Evolutionary conservation across 176 grass and related monocot genomes (phyloP).

Genomic region (Avena insularis): DNA sequence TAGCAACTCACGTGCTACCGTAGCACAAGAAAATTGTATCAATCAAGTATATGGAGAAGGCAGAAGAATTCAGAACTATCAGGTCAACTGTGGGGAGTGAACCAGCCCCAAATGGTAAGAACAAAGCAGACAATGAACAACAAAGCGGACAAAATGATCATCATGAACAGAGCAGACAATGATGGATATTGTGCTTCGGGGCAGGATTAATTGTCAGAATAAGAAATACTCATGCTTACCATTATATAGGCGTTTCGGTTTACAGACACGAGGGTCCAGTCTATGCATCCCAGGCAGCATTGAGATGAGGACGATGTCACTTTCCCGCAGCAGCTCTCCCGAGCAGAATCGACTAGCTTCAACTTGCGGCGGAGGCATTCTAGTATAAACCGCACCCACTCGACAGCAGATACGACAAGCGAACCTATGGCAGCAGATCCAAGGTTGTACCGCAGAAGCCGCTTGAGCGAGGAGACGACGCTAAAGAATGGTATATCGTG

Average conservation of each 20-base stretch:
- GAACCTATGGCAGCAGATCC: conserved; percentile 94
- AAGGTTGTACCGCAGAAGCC: conserved; percentile 81
- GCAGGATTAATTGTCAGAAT: neutral
- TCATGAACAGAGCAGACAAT: neutral
- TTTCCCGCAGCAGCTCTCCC: conserved; percentile 74
- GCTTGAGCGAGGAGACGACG: conserved; percentile 83
- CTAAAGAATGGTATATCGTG: conserved; percentile 91
- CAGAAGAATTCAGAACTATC: conserved; percentile 6
- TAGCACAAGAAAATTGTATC: neutral
- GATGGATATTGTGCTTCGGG: neutral
- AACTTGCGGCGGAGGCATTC: conserved; percentile 88
- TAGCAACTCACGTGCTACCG: neutral
- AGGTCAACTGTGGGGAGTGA: neutral
- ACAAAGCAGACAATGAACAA: neutral
- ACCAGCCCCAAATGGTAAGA: neutral
- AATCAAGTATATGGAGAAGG: neutral
- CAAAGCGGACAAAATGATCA: neutral
- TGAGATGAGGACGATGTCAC: conserved; percentile 76
- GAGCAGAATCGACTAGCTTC: conserved; percentile 68
- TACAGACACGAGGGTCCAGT: conserved; percentile 88
- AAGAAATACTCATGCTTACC: conserved; percentile 47
- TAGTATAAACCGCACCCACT: conserved; percentile 95
- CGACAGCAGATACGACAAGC: conserved; percentile 80
- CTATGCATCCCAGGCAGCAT: conserved; percentile 84
- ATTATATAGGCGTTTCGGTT: conserved; percentile 99